These are phyloP conservation scores for Fomes fomentarius DNA, from an alignment of 1,284 basidiomycete genomes.

Conservation along the genomic window DNA sequence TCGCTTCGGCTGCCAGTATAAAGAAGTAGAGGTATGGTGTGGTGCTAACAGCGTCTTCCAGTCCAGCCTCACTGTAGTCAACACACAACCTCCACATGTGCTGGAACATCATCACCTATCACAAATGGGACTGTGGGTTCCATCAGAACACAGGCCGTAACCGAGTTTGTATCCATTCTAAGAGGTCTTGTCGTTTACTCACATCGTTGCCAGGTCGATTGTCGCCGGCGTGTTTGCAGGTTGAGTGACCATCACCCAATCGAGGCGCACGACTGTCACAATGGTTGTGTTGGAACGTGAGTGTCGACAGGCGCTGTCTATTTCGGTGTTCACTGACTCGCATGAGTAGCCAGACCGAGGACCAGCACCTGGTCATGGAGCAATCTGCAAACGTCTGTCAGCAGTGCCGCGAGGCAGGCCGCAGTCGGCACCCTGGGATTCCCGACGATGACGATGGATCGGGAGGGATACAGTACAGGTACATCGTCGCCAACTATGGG, in stretches of 20 bases:
- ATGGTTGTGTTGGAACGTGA: slow-evolving; percentile 14
- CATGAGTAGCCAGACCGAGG: slow-evolving; percentile 10
- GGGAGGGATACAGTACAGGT: background rate
- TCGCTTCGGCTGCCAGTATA: too few relatives aligned
- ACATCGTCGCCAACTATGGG: slow-evolving; percentile 2
- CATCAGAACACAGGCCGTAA: slow-evolving; percentile 11
- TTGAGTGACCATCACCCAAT: slow-evolving; percentile 20
- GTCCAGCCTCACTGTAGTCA: too few relatives aligned
- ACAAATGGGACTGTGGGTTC: slow-evolving; percentile 23
- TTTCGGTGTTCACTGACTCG: background rate
- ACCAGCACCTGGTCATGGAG: slow-evolving; percentile 22
- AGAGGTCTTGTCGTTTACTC: too few relatives aligned
- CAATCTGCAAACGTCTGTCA: background rate
- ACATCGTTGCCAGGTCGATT: slow-evolving; percentile 20
- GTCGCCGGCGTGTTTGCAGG: slow-evolving; percentile 18
- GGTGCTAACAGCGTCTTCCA: too few relatives aligned
- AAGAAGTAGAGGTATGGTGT: too few relatives aligned
- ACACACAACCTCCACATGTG: too few relatives aligned
- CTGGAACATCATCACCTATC: slow-evolving; percentile 18
- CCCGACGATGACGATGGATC: background rate
- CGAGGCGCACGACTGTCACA: slow-evolving; percentile 20
- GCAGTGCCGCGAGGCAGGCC: slow-evolving; percentile 3
- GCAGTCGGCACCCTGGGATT: slow-evolving; percentile 9
- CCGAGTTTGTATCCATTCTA: slow-evolving; percentile 21
- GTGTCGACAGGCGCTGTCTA: background rate